These are phyloP conservation scores for Chaetomium olivaceum DNA, from an alignment of 2,329 filamentous ascomycete species.

Conservation along the genomic window DNA sequence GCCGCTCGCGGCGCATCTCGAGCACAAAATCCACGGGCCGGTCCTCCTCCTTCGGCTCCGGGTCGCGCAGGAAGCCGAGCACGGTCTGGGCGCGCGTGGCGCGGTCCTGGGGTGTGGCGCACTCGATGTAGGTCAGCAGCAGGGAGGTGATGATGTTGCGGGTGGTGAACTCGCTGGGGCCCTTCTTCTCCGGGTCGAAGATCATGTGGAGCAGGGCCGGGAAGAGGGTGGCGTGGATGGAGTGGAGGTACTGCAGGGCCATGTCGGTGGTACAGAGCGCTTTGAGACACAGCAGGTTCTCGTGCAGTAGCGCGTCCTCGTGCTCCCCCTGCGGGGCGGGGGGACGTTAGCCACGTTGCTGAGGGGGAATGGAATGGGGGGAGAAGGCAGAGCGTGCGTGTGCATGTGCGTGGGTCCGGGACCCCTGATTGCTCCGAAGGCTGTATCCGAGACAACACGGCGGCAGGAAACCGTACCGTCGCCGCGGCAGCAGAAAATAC, in stretches of 20 bases:
- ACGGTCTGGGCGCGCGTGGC: constrained; percentile 70
- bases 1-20: constrained; percentile 82
- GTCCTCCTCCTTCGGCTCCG: constrained; percentile 71
- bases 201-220: constrained; percentile 84
- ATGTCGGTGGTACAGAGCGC: constrained; percentile 88
- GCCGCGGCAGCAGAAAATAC: background rate
- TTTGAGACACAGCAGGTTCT: constrained; percentile 89
- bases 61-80: constrained; percentile 77
- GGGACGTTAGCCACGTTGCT: constrained; percentile 26
- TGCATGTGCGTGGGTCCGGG: constrained; percentile 2
- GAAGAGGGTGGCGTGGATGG: constrained; percentile 79
- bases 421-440: background rate
- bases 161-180: constrained; percentile 93
- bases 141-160: constrained; percentile 86
- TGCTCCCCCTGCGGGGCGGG: constrained; percentile 73
- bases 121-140: constrained; percentile 83
- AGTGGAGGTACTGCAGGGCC: constrained; percentile 77
- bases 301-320: constrained; percentile 88
- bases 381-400: background rate
- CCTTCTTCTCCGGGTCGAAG: constrained; percentile 97
- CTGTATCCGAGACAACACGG: constrained; percentile 7
- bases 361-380: constrained; percentile 10
- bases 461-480: background rate
- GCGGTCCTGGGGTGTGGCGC: constrained; percentile 62
- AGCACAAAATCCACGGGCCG: constrained; percentile 82